phyloP scores from a whole-genome alignment of 352 stramenopile species.

The Phytophthora europaea region DNA sequence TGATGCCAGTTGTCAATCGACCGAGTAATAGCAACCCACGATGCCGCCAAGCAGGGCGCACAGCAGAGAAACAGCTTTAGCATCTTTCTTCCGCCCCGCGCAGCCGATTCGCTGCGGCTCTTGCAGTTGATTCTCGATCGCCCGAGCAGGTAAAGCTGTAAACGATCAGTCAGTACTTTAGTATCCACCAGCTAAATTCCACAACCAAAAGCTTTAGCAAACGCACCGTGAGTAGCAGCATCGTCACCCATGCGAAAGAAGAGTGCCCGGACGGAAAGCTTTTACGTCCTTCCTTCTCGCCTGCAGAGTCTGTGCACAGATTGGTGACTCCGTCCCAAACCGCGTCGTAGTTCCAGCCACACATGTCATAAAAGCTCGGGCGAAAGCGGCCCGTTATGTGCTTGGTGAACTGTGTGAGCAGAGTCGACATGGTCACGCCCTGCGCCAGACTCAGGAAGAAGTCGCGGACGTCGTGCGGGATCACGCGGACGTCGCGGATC shows the following conservation, averaged over 20 bases:
- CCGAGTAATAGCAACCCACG: constrained; percentile 78
- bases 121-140: constrained; percentile 67
- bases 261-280: constrained; percentile 80
- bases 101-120: constrained; percentile 55
- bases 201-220: neutral
- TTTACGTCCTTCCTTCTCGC: constrained; percentile 71
- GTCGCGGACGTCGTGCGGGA: constrained; percentile 73
- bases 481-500: constrained; percentile 52
- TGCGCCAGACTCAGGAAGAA: constrained; percentile 68
- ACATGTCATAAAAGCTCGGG: constrained; percentile 84
- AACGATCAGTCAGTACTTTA: constrained; percentile 15
- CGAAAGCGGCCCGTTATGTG: constrained; percentile 74
- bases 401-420: constrained; percentile 82
- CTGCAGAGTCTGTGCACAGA: constrained; percentile 53
- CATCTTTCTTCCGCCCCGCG: constrained; percentile 55
- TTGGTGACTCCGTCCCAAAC: constrained; percentile 75
- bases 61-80: constrained; percentile 80
- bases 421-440: constrained; percentile 45
- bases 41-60: constrained; percentile 58
- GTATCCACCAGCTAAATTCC: neutral
- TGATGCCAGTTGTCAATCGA: constrained; percentile 89
- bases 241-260: constrained; percentile 71
- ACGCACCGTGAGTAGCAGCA: constrained; percentile 75
- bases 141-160: constrained; percentile 76
- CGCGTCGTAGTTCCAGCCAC: constrained; percentile 62